Base-by-base conservation (phyloP, 129 eudicot species). In the Lactuca sativa region DNA sequence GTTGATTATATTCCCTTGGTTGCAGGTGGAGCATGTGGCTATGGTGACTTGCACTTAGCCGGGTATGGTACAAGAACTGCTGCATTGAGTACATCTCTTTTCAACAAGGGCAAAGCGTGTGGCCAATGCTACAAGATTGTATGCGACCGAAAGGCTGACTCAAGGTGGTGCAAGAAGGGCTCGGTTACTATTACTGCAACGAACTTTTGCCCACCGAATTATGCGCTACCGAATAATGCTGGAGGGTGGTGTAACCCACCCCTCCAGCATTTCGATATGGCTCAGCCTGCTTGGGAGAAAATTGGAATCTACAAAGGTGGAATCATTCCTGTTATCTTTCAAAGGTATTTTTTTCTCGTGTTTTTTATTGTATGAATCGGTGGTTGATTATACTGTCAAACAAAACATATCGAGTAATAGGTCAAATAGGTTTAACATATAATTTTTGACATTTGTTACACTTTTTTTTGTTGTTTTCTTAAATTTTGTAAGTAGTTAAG, bases 241-340 rank as follows among this genome's bases (percentile, higher is more conserved):
- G 88, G 85, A 13, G 96, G 95, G 3, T 90, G 96, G 96, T 90
- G 95, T 82, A 90, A 90, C 83, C 96, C 96, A 0, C 96, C 96
- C 5, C 86, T 82, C 66, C 83, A 80, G 41, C 96, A 90, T 80
- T 90, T 90, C n/a, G 96, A 90, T 72, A 90, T 90, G 96, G 90
- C 96, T 78, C 96, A 90, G 25, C 96, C 96, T 7, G 90, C 96
- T 32, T 90, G 96, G 96, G 88, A 86, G 59, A 86, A 86, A 73
- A 90, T 90, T 11, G 96, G 83, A 44, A 75, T 90, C 40, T 90
- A 90, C 64, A 38, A 75, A 59, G 96, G 82, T 4, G 96, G 96
- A 12, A 86, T 90, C 9, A 76, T 90, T 34, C 96, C 96, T 6
- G 86, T 90, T 17, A 36, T 71, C 48, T 86, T 74, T 83, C 81